Evolutionary conservation across 495 filamentous ascomycete species (phyloP).

Genomic region (Daldinia decipiens): DNA sequence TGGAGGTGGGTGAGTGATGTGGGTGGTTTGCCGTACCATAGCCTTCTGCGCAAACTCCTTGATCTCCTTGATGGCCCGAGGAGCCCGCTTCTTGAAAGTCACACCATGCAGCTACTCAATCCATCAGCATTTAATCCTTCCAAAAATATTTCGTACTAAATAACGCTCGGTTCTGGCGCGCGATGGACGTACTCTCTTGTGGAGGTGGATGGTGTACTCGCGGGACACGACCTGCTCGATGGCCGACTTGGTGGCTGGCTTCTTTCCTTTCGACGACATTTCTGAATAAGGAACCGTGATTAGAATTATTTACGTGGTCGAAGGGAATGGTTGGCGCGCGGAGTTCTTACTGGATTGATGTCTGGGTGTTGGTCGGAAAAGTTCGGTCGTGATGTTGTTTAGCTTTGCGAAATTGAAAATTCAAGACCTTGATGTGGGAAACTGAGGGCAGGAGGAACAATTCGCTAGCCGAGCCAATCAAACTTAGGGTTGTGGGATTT

Average conservation of each 20-base stretch:
- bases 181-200: conserved; percentile 91
- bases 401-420: conserved; percentile 50
- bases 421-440: conserved; percentile 46
- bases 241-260: conserved; percentile 83
- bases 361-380: conserved; percentile 47
- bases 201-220: conserved; percentile 99
- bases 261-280: conserved; percentile 78
- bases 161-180: conserved; percentile 46
- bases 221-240: conserved; percentile 97
- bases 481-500: conserved; percentile 35
- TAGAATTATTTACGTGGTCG: conserved; percentile 18
- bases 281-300: conserved; percentile 51
- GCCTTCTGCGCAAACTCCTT: conserved; percentile 87
- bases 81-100: conserved; percentile 99
- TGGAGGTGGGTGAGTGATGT: not conserved
- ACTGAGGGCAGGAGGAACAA: conserved; percentile 47
- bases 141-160: conserved; percentile 20
- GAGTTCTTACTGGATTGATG: conserved; percentile 44
- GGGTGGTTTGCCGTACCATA: conserved; percentile 77
- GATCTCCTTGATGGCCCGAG: conserved; percentile 99
- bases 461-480: conserved; percentile 50
- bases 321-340: conserved; percentile 10
- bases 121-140: conserved; percentile 39
- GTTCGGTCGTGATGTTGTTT: conserved; percentile 42
- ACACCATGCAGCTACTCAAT: conserved; percentile 86